A percentile compares a stretch with the other conserved stretches of the same genome.
phyloP scores from a whole-genome alignment of 345 rosid species.

The Corchorus capsularis region DNA sequence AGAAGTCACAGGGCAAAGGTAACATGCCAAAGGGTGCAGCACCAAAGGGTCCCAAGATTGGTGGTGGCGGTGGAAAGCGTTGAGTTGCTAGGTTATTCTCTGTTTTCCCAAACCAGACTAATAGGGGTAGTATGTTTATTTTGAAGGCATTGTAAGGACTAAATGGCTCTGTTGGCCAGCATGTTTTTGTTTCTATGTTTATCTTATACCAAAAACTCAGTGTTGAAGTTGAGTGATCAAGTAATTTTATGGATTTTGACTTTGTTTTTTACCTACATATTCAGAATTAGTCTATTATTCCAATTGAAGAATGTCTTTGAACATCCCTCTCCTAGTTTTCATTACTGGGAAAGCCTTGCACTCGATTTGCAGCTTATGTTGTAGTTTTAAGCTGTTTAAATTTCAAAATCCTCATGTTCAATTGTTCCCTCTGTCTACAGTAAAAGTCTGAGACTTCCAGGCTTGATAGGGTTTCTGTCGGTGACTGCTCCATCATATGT shows the following conservation, averaged over 20 bases:
- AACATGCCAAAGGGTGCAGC: slow-evolving; percentile 45
- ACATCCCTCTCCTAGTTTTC: background rate
- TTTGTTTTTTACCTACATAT: background rate
- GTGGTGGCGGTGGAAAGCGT: slow-evolving; percentile 88
- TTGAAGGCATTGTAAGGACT: slow-evolving; percentile 7
- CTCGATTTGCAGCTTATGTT: background rate
- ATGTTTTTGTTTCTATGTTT: background rate
- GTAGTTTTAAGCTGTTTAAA: background rate
- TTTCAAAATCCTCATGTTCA: too few species aligned
- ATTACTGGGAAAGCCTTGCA: background rate
- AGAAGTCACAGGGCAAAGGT: slow-evolving; percentile 54
- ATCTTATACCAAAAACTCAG: background rate
- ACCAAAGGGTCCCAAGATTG: slow-evolving; percentile 61
- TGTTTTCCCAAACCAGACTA: slow-evolving; percentile 13
- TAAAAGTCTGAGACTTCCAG: background rate
- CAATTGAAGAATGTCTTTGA: background rate
- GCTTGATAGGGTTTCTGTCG: background rate
- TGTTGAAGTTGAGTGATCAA: slow-evolving; percentile 6
- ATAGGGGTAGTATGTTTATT: slow-evolving; percentile 20
- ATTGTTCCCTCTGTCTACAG: background rate
- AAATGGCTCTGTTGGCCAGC: background rate
- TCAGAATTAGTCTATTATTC: background rate
- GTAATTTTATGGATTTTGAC: slow-evolving; percentile 12
- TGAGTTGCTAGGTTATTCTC: slow-evolving; percentile 28
- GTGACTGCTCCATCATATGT: too few species aligned